These are phyloP conservation scores for Trapa bicornis DNA, from an alignment of 345 rosid species.

Conservation along the genomic window DNA sequence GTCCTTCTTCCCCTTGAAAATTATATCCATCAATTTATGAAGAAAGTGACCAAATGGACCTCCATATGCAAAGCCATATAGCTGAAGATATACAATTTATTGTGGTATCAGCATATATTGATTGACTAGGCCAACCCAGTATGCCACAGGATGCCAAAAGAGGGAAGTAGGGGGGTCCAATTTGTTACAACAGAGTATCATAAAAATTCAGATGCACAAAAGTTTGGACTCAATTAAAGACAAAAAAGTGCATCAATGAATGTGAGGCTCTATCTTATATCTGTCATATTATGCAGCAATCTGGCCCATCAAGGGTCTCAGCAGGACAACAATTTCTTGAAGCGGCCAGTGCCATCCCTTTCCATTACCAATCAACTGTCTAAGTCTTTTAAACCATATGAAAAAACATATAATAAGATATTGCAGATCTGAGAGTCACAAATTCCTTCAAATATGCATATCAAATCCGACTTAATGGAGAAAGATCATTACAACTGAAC, in stretches of 20 bases:
- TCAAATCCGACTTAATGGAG: neutral
- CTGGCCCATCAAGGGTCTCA: neutral
- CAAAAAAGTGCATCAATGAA: neutral
- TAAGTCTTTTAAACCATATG: neutral
- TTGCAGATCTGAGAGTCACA: neutral
- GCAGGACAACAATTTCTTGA: neutral
- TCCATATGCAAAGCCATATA: slow-evolving; percentile 76
- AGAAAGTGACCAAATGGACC: slow-evolving; percentile 91
- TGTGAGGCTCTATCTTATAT: neutral
- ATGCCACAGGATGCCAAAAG: neutral
- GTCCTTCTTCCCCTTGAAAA: slow-evolving; percentile 67
- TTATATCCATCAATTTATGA: slow-evolving; percentile 65
- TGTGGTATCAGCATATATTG: neutral
- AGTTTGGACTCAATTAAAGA: neutral
- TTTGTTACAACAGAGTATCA: neutral
- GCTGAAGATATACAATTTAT: slow-evolving; percentile 23
- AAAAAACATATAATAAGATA: neutral
- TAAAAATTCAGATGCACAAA: neutral
- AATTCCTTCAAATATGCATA: neutral
- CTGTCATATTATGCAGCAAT: neutral
- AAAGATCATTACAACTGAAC: neutral
- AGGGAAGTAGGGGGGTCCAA: neutral
- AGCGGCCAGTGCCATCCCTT: neutral
- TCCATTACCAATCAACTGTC: neutral
- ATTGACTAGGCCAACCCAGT: neutral